These are phyloP conservation scores for Rhexocercosporidium sp. DNA, from an alignment of 2,329 filamentous ascomycete species.

Conservation along the genomic window DNA sequence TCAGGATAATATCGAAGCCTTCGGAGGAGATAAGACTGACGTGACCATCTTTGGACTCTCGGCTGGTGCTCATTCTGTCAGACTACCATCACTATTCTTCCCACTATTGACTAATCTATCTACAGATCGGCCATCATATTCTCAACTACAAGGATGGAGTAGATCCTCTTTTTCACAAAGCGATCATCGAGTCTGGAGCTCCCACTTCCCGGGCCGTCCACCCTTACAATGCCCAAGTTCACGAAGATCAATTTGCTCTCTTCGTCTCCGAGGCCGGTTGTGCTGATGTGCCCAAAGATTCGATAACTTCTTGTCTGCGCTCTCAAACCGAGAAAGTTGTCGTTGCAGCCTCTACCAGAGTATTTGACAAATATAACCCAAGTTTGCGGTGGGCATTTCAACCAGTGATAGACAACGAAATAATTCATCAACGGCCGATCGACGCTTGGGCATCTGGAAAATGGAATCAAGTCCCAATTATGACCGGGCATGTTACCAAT, in stretches of 20 bases:
- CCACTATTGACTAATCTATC: not conserved
- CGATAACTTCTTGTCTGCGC: constrained; percentile 57
- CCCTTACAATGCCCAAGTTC: constrained; percentile 58
- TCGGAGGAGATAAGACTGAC: constrained; percentile 61
- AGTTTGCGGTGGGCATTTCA: constrained; percentile 67
- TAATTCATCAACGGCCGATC: constrained; percentile 62
- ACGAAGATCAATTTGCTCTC: constrained; percentile 58
- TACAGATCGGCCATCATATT: constrained; percentile 69
- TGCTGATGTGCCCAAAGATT: constrained; percentile 50
- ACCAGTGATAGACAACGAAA: constrained; percentile 65
- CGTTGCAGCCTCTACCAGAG: constrained; percentile 45
- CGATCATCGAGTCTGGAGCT: constrained; percentile 60
- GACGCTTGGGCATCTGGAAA: constrained; percentile 57
- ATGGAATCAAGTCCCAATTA: constrained; percentile 61
- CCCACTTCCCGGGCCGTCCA: constrained; percentile 59
- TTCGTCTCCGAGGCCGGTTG: constrained; percentile 49
- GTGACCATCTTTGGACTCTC: constrained; percentile 66
- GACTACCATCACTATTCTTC: constrained; percentile 20
- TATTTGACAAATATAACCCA: constrained; percentile 50
- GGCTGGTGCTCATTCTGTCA: constrained; percentile 64
- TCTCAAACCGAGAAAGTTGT: constrained; percentile 47
- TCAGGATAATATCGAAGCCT: constrained; percentile 58
- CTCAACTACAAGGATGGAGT: constrained; percentile 51
- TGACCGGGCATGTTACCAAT: constrained; percentile 72
- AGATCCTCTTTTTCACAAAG: constrained; percentile 52